Percentiles rank a stretch among this genome's conserved stretches.
Evolutionary conservation across 164 flowering plant species (phyloP).

Genomic region (Taxillus chinensis): DNA sequence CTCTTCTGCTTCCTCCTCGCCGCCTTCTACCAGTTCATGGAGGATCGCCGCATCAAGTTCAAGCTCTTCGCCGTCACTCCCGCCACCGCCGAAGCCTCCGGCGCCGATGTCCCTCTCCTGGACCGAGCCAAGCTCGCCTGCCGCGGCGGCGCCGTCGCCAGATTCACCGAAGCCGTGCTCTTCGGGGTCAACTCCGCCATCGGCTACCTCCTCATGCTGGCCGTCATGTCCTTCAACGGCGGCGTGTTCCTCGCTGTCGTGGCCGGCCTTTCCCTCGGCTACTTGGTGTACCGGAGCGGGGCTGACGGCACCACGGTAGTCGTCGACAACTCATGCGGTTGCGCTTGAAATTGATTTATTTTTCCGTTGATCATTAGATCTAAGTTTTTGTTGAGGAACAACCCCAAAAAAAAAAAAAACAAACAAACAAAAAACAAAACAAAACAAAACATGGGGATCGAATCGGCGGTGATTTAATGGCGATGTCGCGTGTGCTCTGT

Average conservation of each 20-base stretch:
- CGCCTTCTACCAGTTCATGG: constrained; percentile 77
- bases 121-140: neutral
- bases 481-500: too few relatives aligned
- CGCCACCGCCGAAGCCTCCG: constrained; percentile 4
- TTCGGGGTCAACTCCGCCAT: constrained; percentile 56
- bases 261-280: constrained; percentile 29
- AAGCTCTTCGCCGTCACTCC: constrained; percentile 15
- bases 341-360: constrained; percentile 13
- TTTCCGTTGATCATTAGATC: too few relatives aligned
- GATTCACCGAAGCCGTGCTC: constrained; percentile 20
- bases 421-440: too few relatives aligned
- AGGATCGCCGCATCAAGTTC: constrained; percentile 48
- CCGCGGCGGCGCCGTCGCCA: constrained; percentile 5
- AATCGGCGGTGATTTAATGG: too few relatives aligned
- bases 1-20: constrained; percentile 54
- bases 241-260: constrained; percentile 44
- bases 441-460: too few relatives aligned
- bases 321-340: constrained; percentile 30
- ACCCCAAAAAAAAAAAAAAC: too few relatives aligned
- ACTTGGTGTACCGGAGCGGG: constrained; percentile 18
- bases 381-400: too few relatives aligned
- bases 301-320: constrained; percentile 16
- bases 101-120: constrained; percentile 6
- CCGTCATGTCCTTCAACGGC: constrained; percentile 51
- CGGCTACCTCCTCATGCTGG: constrained; percentile 48